Percentiles rank a stretch among this genome's conserved stretches.
Conservation (phyloP, 164 flowering plant species). For the Vitis cinerea region DNA sequence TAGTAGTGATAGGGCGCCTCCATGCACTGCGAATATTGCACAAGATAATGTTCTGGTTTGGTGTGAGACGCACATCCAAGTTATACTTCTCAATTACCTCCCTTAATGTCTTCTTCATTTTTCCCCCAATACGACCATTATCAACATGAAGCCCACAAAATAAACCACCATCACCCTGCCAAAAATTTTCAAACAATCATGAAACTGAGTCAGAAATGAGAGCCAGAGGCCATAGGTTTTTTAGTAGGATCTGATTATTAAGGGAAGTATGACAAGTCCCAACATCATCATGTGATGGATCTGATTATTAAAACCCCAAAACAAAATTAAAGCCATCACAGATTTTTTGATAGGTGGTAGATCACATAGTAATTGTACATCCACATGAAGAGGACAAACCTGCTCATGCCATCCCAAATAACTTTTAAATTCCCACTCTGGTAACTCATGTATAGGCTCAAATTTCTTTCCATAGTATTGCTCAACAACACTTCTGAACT, state of each 20-base stretch:
- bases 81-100: conserved; percentile 89
- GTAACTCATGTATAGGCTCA: conserved; percentile 77
- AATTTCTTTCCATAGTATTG: conserved; percentile 93
- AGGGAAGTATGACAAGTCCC: background rate
- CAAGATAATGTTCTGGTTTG: conserved; percentile 90
- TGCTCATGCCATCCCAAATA: conserved; percentile 97
- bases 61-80: conserved; percentile 81
- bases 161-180: conserved; percentile 79
- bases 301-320: background rate
- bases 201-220: background rate
- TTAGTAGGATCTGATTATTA: background rate
- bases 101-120: conserved; percentile 77
- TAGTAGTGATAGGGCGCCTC: conserved; percentile 77
- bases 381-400: conserved; percentile 32
- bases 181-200: background rate
- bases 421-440: conserved; percentile 96
- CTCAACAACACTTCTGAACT: conserved; percentile 89
- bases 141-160: conserved; percentile 97
- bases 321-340: background rate
- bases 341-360: background rate
- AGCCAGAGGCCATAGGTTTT: background rate
- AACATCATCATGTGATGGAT: background rate
- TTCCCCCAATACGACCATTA: conserved; percentile 88
- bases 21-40: conserved; percentile 73
- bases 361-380: background rate